Base-by-base conservation (phyloP, 805 yeast genomes). In the Saccharomycopsis fermentans region DNA sequence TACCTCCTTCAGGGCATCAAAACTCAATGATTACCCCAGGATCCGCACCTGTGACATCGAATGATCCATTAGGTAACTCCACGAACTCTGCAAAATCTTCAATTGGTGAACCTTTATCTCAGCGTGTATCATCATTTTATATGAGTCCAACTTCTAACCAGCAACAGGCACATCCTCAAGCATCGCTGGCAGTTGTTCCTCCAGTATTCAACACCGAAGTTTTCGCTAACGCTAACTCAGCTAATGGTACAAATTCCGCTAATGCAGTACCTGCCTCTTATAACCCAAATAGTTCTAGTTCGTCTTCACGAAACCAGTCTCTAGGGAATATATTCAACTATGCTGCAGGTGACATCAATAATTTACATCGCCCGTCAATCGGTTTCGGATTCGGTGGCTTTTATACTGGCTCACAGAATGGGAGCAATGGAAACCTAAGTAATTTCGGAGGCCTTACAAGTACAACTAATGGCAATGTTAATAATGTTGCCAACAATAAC, bases 381-480 rank as follows among this genome's bases (percentile, higher is more conserved):
- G 54, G 57, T 4, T 47, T 54, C 17, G 54, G 37, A 27, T 55
- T 52, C 34, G 54, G 53, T 5, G 29, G 29, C 4, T 24, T 56
- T 34, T 34, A 29, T 26, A 27, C 34, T 27, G 27, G 52, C 2
- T 19, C 50, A 24, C 50, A 43, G 21, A 43, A 43, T 24, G 50
- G 50, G 9, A 43, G 50, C n/a, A 34, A 27, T 26, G 50, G 36
- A 16, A 39, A 26, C 16, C 12, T 39, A 36, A 43, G 24, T 21
- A 43, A 43, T 21, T 43, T 43, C 2, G 50, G 50, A 16, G 50
- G 50, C 6, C 21, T 40, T 14, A 24, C 19, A 3, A 60, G 39
- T 65, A 58, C 17, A 65, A 59, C 11, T 62, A 58, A 36, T 63
- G 54, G 17, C 63, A 57, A 29, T 61, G 53, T 24, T 66, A 64